These are phyloP conservation scores for Fusarium pseudocircinatum DNA, from an alignment of 2,329 filamentous ascomycete species.

Conservation along the genomic window DNA sequence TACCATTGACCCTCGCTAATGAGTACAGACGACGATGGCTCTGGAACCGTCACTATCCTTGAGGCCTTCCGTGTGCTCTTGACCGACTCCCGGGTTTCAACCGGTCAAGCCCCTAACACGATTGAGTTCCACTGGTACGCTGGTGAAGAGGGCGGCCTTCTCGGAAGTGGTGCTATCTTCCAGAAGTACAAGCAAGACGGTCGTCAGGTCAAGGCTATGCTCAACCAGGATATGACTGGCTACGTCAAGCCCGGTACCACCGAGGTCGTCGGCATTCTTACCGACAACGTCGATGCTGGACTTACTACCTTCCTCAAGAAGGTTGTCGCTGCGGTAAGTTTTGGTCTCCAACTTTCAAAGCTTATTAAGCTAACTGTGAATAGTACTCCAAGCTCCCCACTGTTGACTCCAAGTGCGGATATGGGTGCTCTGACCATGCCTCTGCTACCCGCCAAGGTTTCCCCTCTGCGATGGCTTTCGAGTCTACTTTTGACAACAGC, in stretches of 20 bases:
- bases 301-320: conserved; percentile 52
- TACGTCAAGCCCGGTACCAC: conserved; percentile 47
- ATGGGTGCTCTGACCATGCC: conserved; percentile 68
- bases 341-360: rapidly evolving
- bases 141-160: conserved; percentile 81
- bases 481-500: conserved; percentile 66
- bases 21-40: conserved; percentile 35
- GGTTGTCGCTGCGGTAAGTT: conserved; percentile 45
- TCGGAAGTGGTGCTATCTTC: conserved; percentile 71
- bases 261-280: conserved; percentile 50
- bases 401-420: conserved; percentile 62
- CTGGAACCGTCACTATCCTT: conserved; percentile 71
- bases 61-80: conserved; percentile 80
- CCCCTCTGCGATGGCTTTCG: conserved; percentile 71
- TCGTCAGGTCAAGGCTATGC: conserved; percentile 52
- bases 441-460: conserved; percentile 74
- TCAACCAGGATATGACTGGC: conserved; percentile 58
- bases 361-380: background rate
- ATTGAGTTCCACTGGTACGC: conserved; percentile 90
- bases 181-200: conserved; percentile 47
- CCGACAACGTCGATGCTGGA: conserved; percentile 50
- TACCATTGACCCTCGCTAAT: background rate
- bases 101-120: conserved; percentile 73
- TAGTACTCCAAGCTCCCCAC: conserved; percentile 52
- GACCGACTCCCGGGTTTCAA: conserved; percentile 67